These are phyloP conservation scores for Gastrolobium villosum DNA, from an alignment of 306 rosid genomes.

Conservation along the genomic window DNA sequence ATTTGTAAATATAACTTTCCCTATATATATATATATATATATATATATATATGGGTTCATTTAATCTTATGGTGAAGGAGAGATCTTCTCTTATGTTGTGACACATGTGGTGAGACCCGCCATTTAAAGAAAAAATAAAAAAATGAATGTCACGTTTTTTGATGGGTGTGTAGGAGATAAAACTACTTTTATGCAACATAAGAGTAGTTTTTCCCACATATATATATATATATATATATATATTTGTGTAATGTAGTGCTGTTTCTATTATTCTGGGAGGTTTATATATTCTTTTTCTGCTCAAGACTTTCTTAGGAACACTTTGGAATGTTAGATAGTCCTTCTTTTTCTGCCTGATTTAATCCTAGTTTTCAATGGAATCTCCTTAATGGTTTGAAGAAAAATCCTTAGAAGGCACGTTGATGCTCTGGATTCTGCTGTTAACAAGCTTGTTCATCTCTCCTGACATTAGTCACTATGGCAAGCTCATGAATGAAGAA, in stretches of 20 bases:
- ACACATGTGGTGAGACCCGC: too few relatives aligned
- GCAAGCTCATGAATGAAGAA: slow-evolving; percentile 8
- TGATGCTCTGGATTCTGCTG: slow-evolving; percentile 78
- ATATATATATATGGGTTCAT: too few relatives aligned
- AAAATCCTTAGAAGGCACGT: slow-evolving; percentile 79
- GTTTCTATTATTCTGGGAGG: slow-evolving; percentile 9
- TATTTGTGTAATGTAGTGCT: not conserved
- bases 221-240: too few relatives aligned
- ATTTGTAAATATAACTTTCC: too few relatives aligned
- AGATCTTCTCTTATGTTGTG: too few relatives aligned
- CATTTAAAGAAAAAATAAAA: too few relatives aligned
- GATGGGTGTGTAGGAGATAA: too few relatives aligned
- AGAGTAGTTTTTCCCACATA: too few relatives aligned
- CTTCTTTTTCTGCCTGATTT: slow-evolving; percentile 20
- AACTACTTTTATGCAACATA: too few relatives aligned
- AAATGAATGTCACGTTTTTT: too few relatives aligned
- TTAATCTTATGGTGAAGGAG: too few relatives aligned
- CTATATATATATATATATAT: too few relatives aligned
- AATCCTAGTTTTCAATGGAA: slow-evolving; percentile 41
- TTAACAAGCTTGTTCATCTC: slow-evolving; percentile 74
- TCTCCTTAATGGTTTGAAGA: slow-evolving; percentile 74
- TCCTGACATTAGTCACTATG: slow-evolving; percentile 58
- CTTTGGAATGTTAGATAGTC: not conserved
- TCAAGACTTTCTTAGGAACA: slow-evolving; percentile 28
- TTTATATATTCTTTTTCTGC: not conserved